Base-by-base conservation (phyloP, 176 grass and related monocot genomes). In the Carex kokanica region DNA sequence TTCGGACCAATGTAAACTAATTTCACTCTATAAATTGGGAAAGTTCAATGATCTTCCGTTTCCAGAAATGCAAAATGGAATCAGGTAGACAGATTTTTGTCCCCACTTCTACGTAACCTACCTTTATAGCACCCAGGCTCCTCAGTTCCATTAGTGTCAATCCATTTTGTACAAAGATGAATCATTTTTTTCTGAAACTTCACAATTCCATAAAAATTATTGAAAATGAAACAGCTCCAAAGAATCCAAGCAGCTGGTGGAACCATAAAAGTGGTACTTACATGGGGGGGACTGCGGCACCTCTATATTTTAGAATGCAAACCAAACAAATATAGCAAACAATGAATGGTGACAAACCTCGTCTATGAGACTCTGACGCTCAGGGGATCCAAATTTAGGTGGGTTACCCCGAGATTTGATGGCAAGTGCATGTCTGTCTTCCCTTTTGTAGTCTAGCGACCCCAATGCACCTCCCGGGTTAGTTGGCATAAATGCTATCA, bases 401-500 rank as follows among this genome's bases (percentile, higher is more conserved):
- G 89, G 84, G 45, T 86, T 51, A 89, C 95, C 91, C 67, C 88
- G 88, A 6, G 96, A 95, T 81, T 99, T 95, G 61, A 95, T 88
- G 79, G 91, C 88, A 53, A 99, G 88, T 23, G 88, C 89, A 6
- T 69, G 84, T 47, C 89, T 88, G 36, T 95, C 93, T 86, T 99
- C 96, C 85, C 95, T 99, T 64, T 92, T 95, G 83, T 89, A 99
- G 77, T 99, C 96, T 54, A 99, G 24, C 23, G 96, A 99, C 18
- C 96, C 96, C 82, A 99, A 86, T 62, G 96, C 96, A 2, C 96
- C 96, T 40, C 91, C 91, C 32, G 96, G 93, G 81, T 94, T 98
- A 54, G 96, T 90, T 74, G 96, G 93, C 93, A 99, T 99, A 84
- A 99, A 99, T 3, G 96, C 96, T 90, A 99, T 88, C 80, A 99